Conservation (phyloP, 208 protist genomes). For the Trypanosoma melophagium region DNA sequence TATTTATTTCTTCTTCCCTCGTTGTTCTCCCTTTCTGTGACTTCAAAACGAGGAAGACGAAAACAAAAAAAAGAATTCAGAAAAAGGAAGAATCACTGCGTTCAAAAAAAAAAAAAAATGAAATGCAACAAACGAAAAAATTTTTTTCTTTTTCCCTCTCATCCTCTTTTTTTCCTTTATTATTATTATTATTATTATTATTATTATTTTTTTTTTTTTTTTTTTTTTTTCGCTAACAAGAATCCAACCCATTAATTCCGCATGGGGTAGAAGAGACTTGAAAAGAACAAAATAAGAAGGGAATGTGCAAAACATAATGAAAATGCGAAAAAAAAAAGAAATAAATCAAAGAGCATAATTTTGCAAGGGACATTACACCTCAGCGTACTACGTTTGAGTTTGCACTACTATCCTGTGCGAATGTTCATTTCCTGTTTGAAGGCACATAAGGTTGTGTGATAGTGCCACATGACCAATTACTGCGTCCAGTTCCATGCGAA, state of each 20-base stretch:
- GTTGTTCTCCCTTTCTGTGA: neutral
- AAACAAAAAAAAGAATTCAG: slow-evolving; percentile 11
- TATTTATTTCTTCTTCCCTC: neutral
- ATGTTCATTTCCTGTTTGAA: slow-evolving; percentile 27
- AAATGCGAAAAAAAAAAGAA: neutral
- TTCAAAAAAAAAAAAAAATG: slow-evolving; percentile 1
- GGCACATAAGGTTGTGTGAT: slow-evolving; percentile 63
- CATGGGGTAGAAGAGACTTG: no score
- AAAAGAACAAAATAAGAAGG: no score
- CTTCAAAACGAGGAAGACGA: slow-evolving; percentile 2
- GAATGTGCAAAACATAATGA: no score
- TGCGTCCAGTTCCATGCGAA: slow-evolving; percentile 68
- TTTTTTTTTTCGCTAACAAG: no score
- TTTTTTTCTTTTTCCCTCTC: neutral
- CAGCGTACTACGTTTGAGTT: neutral
- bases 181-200: no score
- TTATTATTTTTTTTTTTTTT: no score
- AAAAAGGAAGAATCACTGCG: neutral
- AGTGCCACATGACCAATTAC: slow-evolving; percentile 61
- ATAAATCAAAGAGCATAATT: slow-evolving; percentile 6
- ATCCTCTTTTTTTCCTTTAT: no score
- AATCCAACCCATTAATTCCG: no score
- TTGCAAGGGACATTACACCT: neutral
- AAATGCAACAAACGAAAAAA: slow-evolving; percentile 4
- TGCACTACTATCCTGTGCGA: neutral